Conservation (phyloP, 805 yeast genomes). For the Lipomyces mesembrius region DNA sequence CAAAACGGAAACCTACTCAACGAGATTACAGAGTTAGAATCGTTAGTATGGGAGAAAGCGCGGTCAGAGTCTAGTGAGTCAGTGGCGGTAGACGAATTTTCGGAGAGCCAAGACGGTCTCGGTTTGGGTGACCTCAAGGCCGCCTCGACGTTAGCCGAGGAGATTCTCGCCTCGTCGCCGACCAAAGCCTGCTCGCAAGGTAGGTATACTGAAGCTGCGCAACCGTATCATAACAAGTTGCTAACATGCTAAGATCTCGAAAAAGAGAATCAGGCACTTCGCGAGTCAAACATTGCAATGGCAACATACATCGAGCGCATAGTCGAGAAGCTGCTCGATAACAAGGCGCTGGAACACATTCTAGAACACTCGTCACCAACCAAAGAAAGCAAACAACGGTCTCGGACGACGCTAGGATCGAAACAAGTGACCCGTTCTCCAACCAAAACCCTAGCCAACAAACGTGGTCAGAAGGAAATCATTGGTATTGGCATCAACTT, state of each 20-base stretch:
- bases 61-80: not conserved
- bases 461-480: slow-evolving; percentile 6
- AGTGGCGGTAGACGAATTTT: not conserved
- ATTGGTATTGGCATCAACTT: slow-evolving; percentile 27
- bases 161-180: slow-evolving; percentile 14
- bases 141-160: slow-evolving; percentile 20
- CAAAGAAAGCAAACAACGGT: not conserved
- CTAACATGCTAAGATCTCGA: slow-evolving; percentile 5
- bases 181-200: not conserved
- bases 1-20: slow-evolving; percentile 12
- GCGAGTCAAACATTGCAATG: slow-evolving; percentile 28
- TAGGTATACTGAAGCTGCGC: not conserved
- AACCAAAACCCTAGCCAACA: not conserved
- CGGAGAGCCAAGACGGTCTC: not conserved
- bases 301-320: slow-evolving; percentile 32
- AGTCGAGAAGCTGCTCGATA: slow-evolving; percentile 28
- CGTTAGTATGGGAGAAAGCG: not conserved
- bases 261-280: slow-evolving; percentile 22
- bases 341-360: slow-evolving; percentile 26
- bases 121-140: slow-evolving; percentile 1
- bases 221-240: not conserved
- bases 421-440: slow-evolving; percentile 1
- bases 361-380: slow-evolving; percentile 21
- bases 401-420: not conserved
- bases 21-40: slow-evolving; percentile 13